phyloP scores from a whole-genome alignment of 2,329 filamentous ascomycete genomes.

The Colletotrichum sublineola region DNA sequence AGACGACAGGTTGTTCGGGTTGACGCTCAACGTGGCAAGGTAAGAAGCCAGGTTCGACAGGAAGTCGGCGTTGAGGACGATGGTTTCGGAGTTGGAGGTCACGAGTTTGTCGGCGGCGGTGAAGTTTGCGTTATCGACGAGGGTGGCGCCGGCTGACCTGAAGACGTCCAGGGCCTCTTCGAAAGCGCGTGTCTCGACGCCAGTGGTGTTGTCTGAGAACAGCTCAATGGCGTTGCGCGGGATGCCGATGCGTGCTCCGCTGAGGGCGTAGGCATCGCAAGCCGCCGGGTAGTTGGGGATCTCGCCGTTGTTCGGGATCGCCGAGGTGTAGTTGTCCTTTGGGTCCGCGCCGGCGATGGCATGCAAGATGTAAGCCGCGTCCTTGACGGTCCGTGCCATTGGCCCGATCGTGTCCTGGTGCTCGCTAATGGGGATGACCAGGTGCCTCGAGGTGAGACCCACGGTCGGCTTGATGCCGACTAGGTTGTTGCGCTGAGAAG shows the following conservation, averaged over 20 bases:
- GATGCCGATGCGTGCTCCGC: slow-evolving; percentile 72
- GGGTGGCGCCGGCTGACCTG: slow-evolving; percentile 66
- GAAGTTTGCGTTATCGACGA: slow-evolving; percentile 69
- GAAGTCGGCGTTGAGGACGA: slow-evolving; percentile 72
- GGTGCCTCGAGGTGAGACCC: slow-evolving; percentile 70
- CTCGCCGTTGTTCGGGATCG: slow-evolving; percentile 68
- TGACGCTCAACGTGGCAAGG: slow-evolving; percentile 66
- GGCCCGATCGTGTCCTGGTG: slow-evolving; percentile 75
- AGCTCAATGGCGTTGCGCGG: slow-evolving; percentile 69
- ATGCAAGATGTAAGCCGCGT: slow-evolving; percentile 72
- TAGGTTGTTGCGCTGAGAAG: slow-evolving; percentile 66
- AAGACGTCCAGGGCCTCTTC: slow-evolving; percentile 64
- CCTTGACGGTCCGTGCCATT: slow-evolving; percentile 72
- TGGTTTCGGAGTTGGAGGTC: slow-evolving; percentile 42
- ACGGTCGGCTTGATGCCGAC: slow-evolving; percentile 78
- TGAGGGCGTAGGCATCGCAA: slow-evolving; percentile 65
- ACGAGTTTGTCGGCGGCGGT: slow-evolving; percentile 45
- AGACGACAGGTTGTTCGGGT: slow-evolving; percentile 66
- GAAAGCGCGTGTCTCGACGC: slow-evolving; percentile 61
- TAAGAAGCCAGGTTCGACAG: slow-evolving; percentile 68
- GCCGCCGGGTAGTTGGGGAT: slow-evolving; percentile 71
- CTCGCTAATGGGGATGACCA: slow-evolving; percentile 74
- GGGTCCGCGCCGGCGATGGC: slow-evolving; percentile 72
- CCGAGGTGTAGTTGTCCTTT: slow-evolving; percentile 72
- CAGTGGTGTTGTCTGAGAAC: slow-evolving; percentile 38